Percentiles rank a stretch among this genome's conserved stretches.
Conservation (phyloP, 257 asterid species). For the Nicotiana noctiflora region DNA sequence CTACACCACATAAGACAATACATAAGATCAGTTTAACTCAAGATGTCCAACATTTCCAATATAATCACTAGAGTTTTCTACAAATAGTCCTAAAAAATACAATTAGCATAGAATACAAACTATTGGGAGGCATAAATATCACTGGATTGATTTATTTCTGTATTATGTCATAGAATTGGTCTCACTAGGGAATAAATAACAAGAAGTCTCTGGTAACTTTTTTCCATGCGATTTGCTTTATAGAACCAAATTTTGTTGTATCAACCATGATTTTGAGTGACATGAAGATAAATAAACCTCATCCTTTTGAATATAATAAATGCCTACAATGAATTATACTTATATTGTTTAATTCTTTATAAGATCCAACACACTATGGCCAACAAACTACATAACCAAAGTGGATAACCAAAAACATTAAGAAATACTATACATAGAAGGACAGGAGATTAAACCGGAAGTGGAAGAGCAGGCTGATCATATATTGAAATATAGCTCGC, state of each 20-base stretch:
- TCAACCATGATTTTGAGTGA: background rate
- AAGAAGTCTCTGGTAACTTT: background rate
- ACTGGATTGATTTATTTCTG: background rate
- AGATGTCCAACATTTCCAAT: background rate
- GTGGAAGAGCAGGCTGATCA: constrained; percentile 73
- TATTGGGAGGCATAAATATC: background rate
- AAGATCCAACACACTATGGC: background rate
- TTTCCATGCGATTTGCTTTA: background rate
- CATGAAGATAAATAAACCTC: background rate
- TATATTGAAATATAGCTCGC: constrained; percentile 91
- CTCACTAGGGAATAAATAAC: background rate
- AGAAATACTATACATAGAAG: background rate
- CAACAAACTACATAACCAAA: background rate
- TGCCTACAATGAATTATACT: background rate
- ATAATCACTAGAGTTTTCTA: background rate
- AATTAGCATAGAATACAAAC: background rate
- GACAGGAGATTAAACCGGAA: constrained; percentile 39
- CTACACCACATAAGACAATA: too few species aligned
- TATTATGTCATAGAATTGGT: background rate
- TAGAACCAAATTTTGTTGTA: background rate
- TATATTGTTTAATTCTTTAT: background rate
- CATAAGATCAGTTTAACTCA: background rate
- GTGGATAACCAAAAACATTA: background rate
- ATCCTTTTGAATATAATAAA: background rate
- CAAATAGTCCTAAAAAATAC: background rate